Conservation (phyloP, 208 protist genomes). For the Vickermania spadyakhi region DNA sequence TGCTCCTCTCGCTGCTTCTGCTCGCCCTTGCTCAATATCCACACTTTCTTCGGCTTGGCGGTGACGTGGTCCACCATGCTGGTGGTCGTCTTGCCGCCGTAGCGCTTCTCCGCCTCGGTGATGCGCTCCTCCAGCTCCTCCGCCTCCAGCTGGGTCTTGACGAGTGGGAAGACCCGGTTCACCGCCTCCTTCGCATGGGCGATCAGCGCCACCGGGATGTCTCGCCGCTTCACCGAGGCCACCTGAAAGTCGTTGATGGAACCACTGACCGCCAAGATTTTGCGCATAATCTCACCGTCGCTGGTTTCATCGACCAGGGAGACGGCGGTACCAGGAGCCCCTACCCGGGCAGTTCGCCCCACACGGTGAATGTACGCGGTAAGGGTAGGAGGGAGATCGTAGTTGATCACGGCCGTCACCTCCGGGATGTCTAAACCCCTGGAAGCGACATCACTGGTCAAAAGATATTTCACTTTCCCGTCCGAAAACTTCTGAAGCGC, state of each 20-base stretch:
- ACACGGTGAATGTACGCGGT: constrained; percentile 99
- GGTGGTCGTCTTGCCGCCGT: constrained; percentile 17
- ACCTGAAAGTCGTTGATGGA: constrained; percentile 65
- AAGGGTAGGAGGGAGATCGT: constrained; percentile 93
- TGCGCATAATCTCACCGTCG: constrained; percentile 84
- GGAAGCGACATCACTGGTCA: constrained; percentile 88
- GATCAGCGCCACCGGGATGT: constrained; percentile 46
- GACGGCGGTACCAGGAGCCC: constrained; percentile 87
- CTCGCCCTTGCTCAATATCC: constrained; percentile 69
- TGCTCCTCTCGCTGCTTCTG: constrained; percentile 47
- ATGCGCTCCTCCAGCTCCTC: constrained; percentile 73
- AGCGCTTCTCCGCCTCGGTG: constrained; percentile 65
- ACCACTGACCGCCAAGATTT: constrained; percentile 78
- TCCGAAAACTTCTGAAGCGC: constrained; percentile 73
- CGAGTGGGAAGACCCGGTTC: constrained; percentile 37
- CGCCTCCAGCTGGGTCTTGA: constrained; percentile 52
- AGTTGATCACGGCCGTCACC: constrained; percentile 97
- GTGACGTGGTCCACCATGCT: constrained; percentile 15
- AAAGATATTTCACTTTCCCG: constrained; percentile 73
- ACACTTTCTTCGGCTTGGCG: constrained; percentile 40
- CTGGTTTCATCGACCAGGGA: constrained; percentile 89
- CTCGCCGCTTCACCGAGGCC: constrained; percentile 67
- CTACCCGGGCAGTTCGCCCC: constrained; percentile 95
- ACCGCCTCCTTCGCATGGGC: constrained; percentile 21
- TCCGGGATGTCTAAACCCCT: constrained; percentile 96